These are phyloP conservation scores for Sechiopsis laciniata DNA, from an alignment of 306 rosid genomes.

Conservation along the genomic window DNA sequence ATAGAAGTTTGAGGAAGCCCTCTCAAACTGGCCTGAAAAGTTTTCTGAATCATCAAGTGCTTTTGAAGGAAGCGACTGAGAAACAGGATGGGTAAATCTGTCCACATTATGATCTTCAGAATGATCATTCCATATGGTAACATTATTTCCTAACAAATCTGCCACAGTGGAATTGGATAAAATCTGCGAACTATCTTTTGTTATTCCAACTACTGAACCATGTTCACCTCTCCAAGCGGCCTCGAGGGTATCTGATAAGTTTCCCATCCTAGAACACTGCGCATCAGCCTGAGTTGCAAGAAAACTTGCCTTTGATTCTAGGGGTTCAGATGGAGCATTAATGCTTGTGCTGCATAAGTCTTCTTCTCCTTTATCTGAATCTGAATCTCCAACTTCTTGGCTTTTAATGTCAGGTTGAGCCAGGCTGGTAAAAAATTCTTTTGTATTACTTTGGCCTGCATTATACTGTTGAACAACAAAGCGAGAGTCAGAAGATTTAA, in stretches of 20 bases:
- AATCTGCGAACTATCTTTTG: slow-evolving; percentile 36
- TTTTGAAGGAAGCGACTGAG: slow-evolving; percentile 16
- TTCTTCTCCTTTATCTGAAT: slow-evolving; percentile 8
- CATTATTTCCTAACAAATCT: slow-evolving; percentile 33
- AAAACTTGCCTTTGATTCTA: slow-evolving; percentile 37
- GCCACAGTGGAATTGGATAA: slow-evolving; percentile 37
- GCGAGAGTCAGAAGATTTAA: slow-evolving; percentile 22
- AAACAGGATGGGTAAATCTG: slow-evolving; percentile 11
- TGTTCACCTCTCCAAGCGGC: slow-evolving; percentile 78
- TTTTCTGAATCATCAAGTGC: slow-evolving; percentile 19
- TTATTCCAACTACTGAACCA: slow-evolving; percentile 36
- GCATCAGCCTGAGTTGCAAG: slow-evolving; percentile 63
- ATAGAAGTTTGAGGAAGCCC: slow-evolving; percentile 15
- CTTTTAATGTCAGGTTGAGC: slow-evolving; percentile 11
- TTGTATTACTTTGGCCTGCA: not conserved
- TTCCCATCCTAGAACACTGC: slow-evolving; percentile 41
- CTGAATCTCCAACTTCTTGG: slow-evolving; percentile 16
- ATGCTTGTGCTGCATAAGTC: not conserved
- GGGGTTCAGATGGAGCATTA: slow-evolving; percentile 35
- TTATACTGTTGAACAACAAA: not conserved
- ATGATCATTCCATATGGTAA: not conserved
- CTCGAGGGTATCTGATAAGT: slow-evolving; percentile 86
- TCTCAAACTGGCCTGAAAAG: slow-evolving; percentile 9
- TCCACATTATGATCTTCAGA: slow-evolving; percentile 4
- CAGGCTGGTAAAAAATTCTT: not conserved